phyloP scores from a whole-genome alignment of 2,329 filamentous ascomycete species.

The Alternaria sp. region DNA sequence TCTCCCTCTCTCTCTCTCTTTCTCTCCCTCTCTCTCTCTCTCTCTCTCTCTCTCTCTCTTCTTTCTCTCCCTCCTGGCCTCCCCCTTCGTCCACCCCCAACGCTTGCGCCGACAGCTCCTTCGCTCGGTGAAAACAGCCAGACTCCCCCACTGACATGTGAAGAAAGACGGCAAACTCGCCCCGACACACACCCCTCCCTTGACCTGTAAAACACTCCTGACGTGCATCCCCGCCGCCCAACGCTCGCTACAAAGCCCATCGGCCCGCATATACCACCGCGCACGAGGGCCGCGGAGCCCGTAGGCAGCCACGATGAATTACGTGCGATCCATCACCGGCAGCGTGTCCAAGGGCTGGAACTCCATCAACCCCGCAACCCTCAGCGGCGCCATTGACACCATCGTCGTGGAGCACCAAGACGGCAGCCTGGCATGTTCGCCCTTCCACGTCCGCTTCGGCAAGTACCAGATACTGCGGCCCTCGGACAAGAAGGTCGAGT shows the following conservation, averaged over 20 bases:
- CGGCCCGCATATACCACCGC: neutral
- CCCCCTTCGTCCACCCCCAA: neutral
- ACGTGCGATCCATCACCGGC: slow-evolving; percentile 93
- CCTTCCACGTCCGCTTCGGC: slow-evolving; percentile 98
- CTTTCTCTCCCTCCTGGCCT: slow-evolving; percentile 1
- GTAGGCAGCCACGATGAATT: slow-evolving; percentile 75
- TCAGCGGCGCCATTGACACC: slow-evolving; percentile 98
- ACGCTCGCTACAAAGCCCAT: slow-evolving; percentile 6
- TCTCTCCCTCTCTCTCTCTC: too few relatives aligned
- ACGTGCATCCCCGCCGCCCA: slow-evolving; percentile 3
- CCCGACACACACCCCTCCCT: neutral
- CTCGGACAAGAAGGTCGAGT: slow-evolving; percentile 99
- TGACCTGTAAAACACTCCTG: slow-evolving; percentile 11
- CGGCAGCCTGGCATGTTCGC: slow-evolving; percentile 85
- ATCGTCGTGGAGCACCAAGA: slow-evolving; percentile 98
- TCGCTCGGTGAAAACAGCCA: slow-evolving; percentile 1
- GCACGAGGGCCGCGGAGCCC: slow-evolving; percentile 18
- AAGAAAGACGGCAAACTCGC: slow-evolving; percentile 7
- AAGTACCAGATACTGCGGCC: slow-evolving; percentile 96
- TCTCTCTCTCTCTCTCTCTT: too few relatives aligned
- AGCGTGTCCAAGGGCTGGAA: slow-evolving; percentile 99
- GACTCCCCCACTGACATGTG: slow-evolving; percentile 23
- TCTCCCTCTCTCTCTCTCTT: too few relatives aligned
- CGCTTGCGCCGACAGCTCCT: neutral
- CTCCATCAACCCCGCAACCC: slow-evolving; percentile 96